These are phyloP conservation scores for Verbena officinalis DNA, from an alignment of 257 asterid species.

Conservation along the genomic window DNA sequence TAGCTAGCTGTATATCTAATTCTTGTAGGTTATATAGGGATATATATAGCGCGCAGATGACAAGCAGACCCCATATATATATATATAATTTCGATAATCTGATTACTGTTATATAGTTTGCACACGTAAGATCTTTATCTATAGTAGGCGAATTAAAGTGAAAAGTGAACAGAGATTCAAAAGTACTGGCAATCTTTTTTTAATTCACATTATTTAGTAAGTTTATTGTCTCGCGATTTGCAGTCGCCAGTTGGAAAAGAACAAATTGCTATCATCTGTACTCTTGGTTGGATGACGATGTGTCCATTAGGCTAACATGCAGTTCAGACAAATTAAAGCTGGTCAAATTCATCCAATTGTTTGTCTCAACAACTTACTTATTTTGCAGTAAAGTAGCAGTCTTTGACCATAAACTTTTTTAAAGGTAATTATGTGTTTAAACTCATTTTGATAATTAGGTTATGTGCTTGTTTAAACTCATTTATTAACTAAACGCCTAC, in stretches of 20 bases:
- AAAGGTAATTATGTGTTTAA: too few species aligned
- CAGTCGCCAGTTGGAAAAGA: too few species aligned
- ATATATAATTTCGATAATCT: conserved; percentile 25
- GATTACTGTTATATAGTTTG: neutral
- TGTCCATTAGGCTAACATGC: conserved; percentile 24
- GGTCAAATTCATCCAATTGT: conserved; percentile 13
- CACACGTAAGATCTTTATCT: too few species aligned
- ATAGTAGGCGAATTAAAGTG: neutral
- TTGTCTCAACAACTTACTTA: conserved; percentile 17
- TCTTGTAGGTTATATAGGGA: neutral
- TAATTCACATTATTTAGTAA: too few species aligned
- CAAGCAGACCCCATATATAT: conserved; percentile 2
- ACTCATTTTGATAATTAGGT: too few species aligned
- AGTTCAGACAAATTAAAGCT: neutral
- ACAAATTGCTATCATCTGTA: conserved; percentile 10
- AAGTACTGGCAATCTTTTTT: conserved; percentile 6
- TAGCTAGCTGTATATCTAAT: neutral
- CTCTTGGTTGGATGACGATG: conserved; percentile 24
- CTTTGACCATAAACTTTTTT: too few species aligned
- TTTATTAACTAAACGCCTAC: too few species aligned
- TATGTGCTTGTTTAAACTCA: too few species aligned
- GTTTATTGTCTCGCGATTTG: too few species aligned
- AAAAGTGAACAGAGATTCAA: conserved; percentile 16
- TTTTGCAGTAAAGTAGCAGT: neutral
- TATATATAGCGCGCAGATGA: too few species aligned